Percentiles rank a stretch among this genome's conserved stretches.
Conservation (phyloP, 140 eudicot genomes). For the Stevia rebaudiana region DNA sequence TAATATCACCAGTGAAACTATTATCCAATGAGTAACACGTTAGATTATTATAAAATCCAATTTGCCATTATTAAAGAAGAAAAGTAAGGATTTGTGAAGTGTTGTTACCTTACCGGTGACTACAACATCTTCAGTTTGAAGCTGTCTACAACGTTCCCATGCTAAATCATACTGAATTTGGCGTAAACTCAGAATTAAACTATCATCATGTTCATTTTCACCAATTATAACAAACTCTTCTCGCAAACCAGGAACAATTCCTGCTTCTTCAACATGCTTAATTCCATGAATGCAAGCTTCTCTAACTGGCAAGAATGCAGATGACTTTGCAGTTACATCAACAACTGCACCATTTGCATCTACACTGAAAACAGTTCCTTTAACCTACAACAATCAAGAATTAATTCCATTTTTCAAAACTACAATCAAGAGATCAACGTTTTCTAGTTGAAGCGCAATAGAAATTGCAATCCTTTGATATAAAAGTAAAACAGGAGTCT, state of each 20-base stretch:
- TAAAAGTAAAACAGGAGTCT: too few species aligned
- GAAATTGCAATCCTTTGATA: too few species aligned
- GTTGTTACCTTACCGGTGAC: slow-evolving; percentile 55
- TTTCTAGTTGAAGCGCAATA: too few species aligned
- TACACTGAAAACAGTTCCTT: not conserved
- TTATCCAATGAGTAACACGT: too few species aligned
- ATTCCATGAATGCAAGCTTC: slow-evolving; percentile 65
- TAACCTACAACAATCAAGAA: not conserved
- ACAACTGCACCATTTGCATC: not conserved
- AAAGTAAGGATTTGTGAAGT: too few species aligned
- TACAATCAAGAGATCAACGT: too few species aligned
- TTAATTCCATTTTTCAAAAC: too few species aligned
- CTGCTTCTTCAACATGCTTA: slow-evolving; percentile 80
- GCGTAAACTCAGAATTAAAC: slow-evolving; percentile 68
- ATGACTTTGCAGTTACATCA: slow-evolving; percentile 47
- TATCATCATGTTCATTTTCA: slow-evolving; percentile 68
- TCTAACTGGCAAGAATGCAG: slow-evolving; percentile 72
- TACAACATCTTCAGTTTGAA: slow-evolving; percentile 85
- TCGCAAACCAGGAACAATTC: slow-evolving; percentile 65
- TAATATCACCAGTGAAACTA: too few species aligned
- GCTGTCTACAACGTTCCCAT: slow-evolving; percentile 93
- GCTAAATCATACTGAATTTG: slow-evolving; percentile 71
- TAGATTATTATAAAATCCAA: too few species aligned
- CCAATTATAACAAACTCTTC: slow-evolving; percentile 74
- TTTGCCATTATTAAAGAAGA: too few species aligned